Percentiles rank a stretch among this genome's conserved stretches.
These are phyloP conservation scores for Quillaja saponaria DNA, from an alignment of 306 rosid species.

Conservation along the genomic window DNA sequence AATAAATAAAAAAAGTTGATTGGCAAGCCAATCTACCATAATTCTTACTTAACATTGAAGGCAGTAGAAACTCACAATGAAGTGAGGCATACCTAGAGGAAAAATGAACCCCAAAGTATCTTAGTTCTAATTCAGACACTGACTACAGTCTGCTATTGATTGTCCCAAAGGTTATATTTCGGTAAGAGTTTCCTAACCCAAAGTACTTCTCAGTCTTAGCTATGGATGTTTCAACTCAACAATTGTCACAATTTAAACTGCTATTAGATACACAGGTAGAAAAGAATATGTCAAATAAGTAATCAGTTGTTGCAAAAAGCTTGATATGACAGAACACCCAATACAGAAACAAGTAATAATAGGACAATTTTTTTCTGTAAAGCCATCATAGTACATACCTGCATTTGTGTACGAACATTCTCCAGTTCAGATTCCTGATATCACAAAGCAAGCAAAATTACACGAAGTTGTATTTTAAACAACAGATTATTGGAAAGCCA, in stretches of 20 bases:
- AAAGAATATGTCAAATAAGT: slow-evolving; percentile 12
- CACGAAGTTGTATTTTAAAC: neutral
- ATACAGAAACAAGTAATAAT: slow-evolving; percentile 10
- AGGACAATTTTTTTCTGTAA: slow-evolving; percentile 16
- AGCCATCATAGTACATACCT: slow-evolving; percentile 48
- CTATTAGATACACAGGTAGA: slow-evolving; percentile 8
- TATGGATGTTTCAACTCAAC: slow-evolving; percentile 16
- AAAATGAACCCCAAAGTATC: neutral
- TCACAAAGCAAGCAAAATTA: slow-evolving; percentile 22
- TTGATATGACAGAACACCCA: too few relatives aligned
- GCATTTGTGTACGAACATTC: slow-evolving; percentile 82
- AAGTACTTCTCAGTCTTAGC: neutral
- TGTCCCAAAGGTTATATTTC: slow-evolving; percentile 10
- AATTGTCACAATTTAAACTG: slow-evolving; percentile 13
- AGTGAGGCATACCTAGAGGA: neutral
- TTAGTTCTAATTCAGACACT: neutral
- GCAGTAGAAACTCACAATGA: too few relatives aligned
- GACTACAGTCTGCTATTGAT: neutral
- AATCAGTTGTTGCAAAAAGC: slow-evolving; percentile 26
- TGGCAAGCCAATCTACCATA: neutral
- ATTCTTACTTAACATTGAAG: neutral
- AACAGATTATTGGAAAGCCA: neutral
- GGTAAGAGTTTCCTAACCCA: slow-evolving; percentile 17
- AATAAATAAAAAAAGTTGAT: too few relatives aligned
- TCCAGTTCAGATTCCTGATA: slow-evolving; percentile 87